Conservation (phyloP, 495 filamentous ascomycete species). For the Lophium mytilinum region DNA sequence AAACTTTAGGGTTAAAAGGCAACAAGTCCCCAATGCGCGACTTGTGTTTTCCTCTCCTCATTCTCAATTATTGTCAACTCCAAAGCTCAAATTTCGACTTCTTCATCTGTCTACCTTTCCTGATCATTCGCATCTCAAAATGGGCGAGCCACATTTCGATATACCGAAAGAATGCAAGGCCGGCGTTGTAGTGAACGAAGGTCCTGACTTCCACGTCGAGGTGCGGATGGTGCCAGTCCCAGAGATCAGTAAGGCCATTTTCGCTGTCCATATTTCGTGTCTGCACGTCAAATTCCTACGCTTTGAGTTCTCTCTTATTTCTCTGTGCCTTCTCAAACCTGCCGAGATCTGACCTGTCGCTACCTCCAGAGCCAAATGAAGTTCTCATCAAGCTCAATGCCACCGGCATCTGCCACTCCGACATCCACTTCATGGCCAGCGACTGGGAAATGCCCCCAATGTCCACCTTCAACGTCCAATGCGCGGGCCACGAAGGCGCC, state of each 20-base stretch:
- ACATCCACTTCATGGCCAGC: constrained; percentile 37
- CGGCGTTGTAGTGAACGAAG: constrained; percentile 47
- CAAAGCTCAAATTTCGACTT: too few relatives aligned
- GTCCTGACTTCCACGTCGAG: constrained; percentile 45
- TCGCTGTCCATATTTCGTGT: background rate
- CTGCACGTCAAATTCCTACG: background rate
- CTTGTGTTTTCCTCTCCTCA: too few relatives aligned
- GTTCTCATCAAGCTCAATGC: constrained; percentile 35
- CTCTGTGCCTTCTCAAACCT: background rate
- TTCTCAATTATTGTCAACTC: too few relatives aligned
- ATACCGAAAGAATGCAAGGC: constrained; percentile 49
- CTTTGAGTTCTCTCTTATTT: background rate
- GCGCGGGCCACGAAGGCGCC: constrained; percentile 50
- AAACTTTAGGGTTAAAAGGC: too few relatives aligned
- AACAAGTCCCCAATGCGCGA: too few relatives aligned
- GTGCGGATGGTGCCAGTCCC: constrained; percentile 47
- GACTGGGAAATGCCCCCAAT: constrained; percentile 41
- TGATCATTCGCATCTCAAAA: too few relatives aligned
- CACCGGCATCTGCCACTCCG: constrained; percentile 36
- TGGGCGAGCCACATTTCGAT: constrained; percentile 14
- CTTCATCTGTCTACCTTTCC: too few relatives aligned
- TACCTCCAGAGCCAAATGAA: constrained; percentile 30
- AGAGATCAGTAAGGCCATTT: constrained; percentile 36
- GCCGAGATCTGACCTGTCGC: background rate
- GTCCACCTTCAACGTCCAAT: constrained; percentile 40